Base-by-base conservation (phyloP, 208 protist genomes). In the Vickermania spadyakhi region DNA sequence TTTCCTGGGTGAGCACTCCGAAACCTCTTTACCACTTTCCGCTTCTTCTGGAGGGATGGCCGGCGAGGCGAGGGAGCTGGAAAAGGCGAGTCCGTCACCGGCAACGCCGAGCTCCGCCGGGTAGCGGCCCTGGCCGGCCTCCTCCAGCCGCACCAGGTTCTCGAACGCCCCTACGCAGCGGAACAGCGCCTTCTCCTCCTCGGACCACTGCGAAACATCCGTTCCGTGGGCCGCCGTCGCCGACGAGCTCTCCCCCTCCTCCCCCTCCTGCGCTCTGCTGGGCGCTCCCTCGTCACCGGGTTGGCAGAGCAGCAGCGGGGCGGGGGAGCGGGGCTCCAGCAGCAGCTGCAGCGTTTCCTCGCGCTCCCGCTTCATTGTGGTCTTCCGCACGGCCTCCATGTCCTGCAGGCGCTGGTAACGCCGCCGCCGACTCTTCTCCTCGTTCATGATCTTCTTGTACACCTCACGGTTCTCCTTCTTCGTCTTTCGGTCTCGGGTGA, bases 281-380 rank as follows among this genome's bases (percentile, higher is more conserved):
- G 31, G 25, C 28, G 1, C 62, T 31, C 23, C 62, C 52, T 28
- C 21, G 7, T 42, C 28, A 29, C 31, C 28, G 41, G 29, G 27
- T 2, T 63, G 29, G 51, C 56, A 70, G 51, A 72, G 58, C n/a
- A 61, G 57, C 31, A 72, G 36, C 41, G 54, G 54, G 31, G 31
- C 52, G 45, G 52, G 51, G 30, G 49, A 49, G 25, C n/a, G 64
- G 62, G n/a, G 70, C 21, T 66, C 62, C 52, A 89, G 41, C 31
- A 93, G 68, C 3, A 70, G 56, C 57, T 78, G 78, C 28, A 96
- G 60, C 23, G 89, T 84, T 5, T 83, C 78, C 53, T 94, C 83
- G 14, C 89, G 79, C 60, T 93, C 89, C 18, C 84, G 82, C 66
- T 90, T 89, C 89, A 96, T 96, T 28, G 67, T 73, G 18, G 89